A percentile compares a stretch with the other conserved stretches of the same genome.
phyloP scores from a whole-genome alignment of 2,329 filamentous ascomycete species.

The Pseudocercospora crystallina region DNA sequence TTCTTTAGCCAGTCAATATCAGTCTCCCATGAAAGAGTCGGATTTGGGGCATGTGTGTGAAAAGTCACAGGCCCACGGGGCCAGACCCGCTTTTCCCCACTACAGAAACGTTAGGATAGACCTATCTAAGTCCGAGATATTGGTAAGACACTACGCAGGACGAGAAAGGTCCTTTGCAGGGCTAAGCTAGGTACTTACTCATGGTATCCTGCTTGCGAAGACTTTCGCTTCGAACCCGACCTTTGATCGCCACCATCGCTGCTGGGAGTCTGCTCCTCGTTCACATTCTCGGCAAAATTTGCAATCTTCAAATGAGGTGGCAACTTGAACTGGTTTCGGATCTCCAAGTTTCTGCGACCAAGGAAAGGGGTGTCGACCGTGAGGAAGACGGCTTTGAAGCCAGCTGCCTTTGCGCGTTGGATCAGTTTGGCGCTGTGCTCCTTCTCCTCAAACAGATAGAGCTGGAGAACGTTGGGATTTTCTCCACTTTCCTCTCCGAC shows the following conservation, averaged over 20 bases:
- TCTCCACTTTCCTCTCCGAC: constrained; percentile 45
- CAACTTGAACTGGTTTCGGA: constrained; percentile 53
- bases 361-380: constrained; percentile 58
- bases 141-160: no score
- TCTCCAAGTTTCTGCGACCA: constrained; percentile 55
- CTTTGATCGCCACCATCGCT: constrained; percentile 6
- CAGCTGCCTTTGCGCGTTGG: constrained; percentile 38
- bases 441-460: constrained; percentile 56
- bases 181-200: no score
- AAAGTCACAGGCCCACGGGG: constrained; percentile 40
- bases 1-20: constrained; percentile 53
- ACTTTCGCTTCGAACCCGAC: constrained; percentile 2
- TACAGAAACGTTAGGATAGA: constrained; percentile 33
- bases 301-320: constrained; percentile 37
- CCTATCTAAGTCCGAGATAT: no score
- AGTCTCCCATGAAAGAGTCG: constrained; percentile 47
- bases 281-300: constrained; percentile 33
- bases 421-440: constrained; percentile 47
- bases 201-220: constrained; percentile 11
- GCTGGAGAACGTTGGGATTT: constrained; percentile 54
- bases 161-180: no score
- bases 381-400: constrained; percentile 58
- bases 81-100: constrained; percentile 30
- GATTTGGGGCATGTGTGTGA: constrained; percentile 42
- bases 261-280: constrained; percentile 13